Base-by-base conservation (phyloP, 1,139 yeast species). In the Arxiozyma bovina region DNA sequence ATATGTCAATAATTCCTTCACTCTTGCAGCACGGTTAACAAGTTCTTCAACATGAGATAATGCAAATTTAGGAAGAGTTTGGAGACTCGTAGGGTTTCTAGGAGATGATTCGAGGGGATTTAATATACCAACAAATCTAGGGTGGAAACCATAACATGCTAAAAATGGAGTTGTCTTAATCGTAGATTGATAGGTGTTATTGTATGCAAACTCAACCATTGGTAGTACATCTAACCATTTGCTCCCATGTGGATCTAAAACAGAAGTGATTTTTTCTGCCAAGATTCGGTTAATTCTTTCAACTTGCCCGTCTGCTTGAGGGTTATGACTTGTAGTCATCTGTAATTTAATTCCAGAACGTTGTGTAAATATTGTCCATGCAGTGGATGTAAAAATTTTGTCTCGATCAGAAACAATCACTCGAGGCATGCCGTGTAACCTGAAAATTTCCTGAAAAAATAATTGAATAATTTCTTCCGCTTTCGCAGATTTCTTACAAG, bases 201-300 rank as follows among this genome's bases (percentile, higher is more conserved):
- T 48, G 45, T 48, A 48, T 9, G 45, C 44, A 21, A 48, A 48
- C 30, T 41, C 45, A 7, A 34, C 38, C 51, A 42, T 23, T 9
- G 44, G 25, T 2, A 41, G 9, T 9, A 17, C 22, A 12, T 18
- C n/a, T n/a, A 27, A 9, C 45, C 4, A 63, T 62, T 23, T 62
- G 61, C 34, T 60, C 54, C 48, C 63, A 11, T 30, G 38, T 7
- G 38, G 38, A 30, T 64, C 2, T 68, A 67, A 22, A 58, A 63
- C 45, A 44, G 38, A n/a, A 44, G 25, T 27, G 15, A 46, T 12
- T 12, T 20, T 46, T 30, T 46, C 50, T 4, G 42, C 18, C 20
- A 46, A 40, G 4, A 40, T 18, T 18, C 7, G 15, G 42, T 22
- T 30, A 15, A 46, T 4, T 9, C 51, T 11, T 27, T 49, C 51